phyloP scores from a whole-genome alignment of 257 asterid species.

The Voacanga thouarsii region DNA sequence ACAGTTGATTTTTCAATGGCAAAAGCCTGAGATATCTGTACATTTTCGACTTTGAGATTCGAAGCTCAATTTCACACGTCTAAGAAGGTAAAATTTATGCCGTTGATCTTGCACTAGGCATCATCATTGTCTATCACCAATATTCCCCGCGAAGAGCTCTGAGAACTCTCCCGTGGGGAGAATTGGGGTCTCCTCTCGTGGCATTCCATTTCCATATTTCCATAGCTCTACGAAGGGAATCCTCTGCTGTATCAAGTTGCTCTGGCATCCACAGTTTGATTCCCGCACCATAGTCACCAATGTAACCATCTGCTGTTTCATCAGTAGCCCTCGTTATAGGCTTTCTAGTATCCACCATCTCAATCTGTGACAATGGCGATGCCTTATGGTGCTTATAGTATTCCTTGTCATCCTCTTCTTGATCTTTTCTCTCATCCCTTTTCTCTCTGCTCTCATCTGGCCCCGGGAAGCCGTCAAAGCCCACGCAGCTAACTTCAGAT shows the following conservation, averaged over 20 bases:
- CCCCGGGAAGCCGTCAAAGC: slow-evolving; percentile 59
- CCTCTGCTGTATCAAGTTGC: slow-evolving; percentile 82
- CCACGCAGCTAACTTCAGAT: slow-evolving; percentile 37
- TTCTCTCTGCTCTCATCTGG: slow-evolving; percentile 35
- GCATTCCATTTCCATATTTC: slow-evolving; percentile 56
- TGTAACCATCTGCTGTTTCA: slow-evolving; percentile 23
- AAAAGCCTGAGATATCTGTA: no score
- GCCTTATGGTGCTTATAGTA: slow-evolving; percentile 63
- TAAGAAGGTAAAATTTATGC: background rate
- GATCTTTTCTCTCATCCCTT: slow-evolving; percentile 29
- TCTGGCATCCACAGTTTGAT: slow-evolving; percentile 57
- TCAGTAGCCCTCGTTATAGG: slow-evolving; percentile 60
- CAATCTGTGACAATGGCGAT: slow-evolving; percentile 66
- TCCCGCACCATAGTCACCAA: slow-evolving; percentile 28
- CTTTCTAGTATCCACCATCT: slow-evolving; percentile 62
- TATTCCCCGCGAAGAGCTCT: slow-evolving; percentile 63
- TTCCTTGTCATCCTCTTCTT: slow-evolving; percentile 43
- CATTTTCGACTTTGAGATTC: no score
- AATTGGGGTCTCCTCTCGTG: slow-evolving; percentile 73
- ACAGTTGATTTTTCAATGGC: no score
- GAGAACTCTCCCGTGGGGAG: slow-evolving; percentile 81
- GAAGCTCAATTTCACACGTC: no score
- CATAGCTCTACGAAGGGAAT: slow-evolving; percentile 53
- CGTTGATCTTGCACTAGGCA: background rate
- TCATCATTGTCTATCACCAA: slow-evolving; percentile 36